These are phyloP conservation scores for Mycena albidolilacea DNA, from an alignment of 768 basidiomycete species.

Conservation along the genomic window DNA sequence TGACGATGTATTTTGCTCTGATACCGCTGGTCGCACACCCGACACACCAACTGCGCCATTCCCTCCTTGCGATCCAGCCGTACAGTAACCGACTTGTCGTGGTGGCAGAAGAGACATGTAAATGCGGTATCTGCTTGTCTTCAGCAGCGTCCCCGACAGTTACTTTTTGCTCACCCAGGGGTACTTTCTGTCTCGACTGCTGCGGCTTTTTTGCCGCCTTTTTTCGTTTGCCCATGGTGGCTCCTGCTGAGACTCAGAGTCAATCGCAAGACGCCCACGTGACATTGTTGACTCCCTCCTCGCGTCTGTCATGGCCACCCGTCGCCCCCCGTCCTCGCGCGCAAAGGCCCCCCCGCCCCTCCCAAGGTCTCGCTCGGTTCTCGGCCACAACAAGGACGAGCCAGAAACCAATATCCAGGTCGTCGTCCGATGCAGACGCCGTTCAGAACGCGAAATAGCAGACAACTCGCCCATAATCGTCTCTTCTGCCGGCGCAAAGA, in stretches of 20 bases:
- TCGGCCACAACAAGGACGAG: conserved; percentile 64
- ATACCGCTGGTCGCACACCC: conserved; percentile 89
- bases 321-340: conserved; percentile 69
- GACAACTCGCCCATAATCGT: conserved; percentile 93
- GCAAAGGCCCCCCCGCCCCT: conserved; percentile 57
- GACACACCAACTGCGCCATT: conserved; percentile 83
- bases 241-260: background rate
- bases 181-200: conserved; percentile 75
- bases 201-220: conserved; percentile 89
- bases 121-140: conserved; percentile 73
- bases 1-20: conserved; percentile 91
- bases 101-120: conserved; percentile 91
- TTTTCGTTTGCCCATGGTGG: conserved; percentile 89
- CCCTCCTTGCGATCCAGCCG: conserved; percentile 90
- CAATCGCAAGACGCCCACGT: conserved; percentile 39
- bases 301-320: conserved; percentile 67
- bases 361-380: conserved; percentile 64
- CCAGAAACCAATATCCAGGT: conserved; percentile 93
- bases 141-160: background rate
- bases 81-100: conserved; percentile 90
- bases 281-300: conserved; percentile 29
- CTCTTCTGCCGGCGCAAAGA: conserved; percentile 80
- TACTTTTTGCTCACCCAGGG: conserved; percentile 69
- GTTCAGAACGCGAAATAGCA: conserved; percentile 88
- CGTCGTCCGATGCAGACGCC: conserved; percentile 89